Base-by-base conservation (phyloP, 1,139 yeast species). In the Suhomyces wounanorum region DNA sequence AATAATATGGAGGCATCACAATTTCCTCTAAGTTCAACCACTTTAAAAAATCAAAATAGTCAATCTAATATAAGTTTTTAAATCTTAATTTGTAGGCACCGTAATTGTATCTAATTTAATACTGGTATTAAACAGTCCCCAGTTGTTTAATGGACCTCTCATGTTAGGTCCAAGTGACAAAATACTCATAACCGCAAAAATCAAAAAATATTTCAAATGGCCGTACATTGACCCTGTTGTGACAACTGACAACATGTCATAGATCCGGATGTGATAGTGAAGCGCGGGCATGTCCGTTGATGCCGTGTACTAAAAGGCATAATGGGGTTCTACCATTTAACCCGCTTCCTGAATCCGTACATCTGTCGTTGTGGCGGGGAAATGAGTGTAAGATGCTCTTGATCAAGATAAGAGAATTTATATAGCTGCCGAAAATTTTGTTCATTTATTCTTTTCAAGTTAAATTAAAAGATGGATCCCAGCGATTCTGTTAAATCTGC, bases 401-500 rank as follows among this genome's bases (percentile, higher is more conserved):
- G 11, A 28, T 28, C 11, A 7, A 28, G 31, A 28, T 28, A 28
- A 28, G 31, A 28, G 31, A 28, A 25, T 6, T 25, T 25, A 3
- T 28, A 28, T 28, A 8, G 8, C 31, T 9, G 31, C 13, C 13
- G n/a, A 28, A 4, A 28, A 28, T 28, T 28, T 13, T 28, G 31
- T 10, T 10, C 31, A 9, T 28, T 28, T 7, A 6, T 21, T n/a
- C 10, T 11, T 4, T 13, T 17, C 10, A 18, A 21, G 7, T 17
- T 39, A 2, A 4, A 3, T 3, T 6, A 16, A 3, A 31, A 8
- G 9, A 45, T 45, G 48, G 40, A 45, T 3, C 39, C 48, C n/a
- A 21, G 21, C 7, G 13, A 17, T 11, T 45, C 48, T 3, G n/a
- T 31, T 16, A 18, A 8, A 4, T 47, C 55, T 13, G 37, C 36